phyloP scores from a whole-genome alignment of 345 rosid genomes.

The Syzygium aqueum region DNA sequence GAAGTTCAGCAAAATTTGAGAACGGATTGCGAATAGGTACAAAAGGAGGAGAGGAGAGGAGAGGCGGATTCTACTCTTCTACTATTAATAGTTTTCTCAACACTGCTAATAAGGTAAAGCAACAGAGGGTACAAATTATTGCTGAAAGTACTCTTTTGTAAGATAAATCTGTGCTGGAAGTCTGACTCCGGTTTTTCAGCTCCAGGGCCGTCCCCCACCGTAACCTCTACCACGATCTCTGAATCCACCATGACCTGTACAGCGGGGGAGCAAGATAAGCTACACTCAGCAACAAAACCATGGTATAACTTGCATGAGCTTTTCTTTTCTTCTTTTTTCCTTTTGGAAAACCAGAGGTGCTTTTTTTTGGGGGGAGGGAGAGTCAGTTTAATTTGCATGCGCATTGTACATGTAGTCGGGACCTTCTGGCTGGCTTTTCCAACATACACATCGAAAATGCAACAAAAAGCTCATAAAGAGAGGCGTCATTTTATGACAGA shows the following conservation, averaged over 20 bases:
- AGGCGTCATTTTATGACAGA: neutral
- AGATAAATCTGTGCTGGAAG: neutral
- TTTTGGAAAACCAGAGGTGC: neutral
- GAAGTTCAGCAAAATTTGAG: neutral
- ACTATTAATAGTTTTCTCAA: neutral
- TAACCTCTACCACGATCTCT: constrained; percentile 46
- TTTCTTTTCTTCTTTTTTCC: neutral
- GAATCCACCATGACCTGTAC: constrained; percentile 26
- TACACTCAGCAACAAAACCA: neutral
- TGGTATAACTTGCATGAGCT: neutral
- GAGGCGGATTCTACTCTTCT: neutral
- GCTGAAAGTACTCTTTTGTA: neutral
- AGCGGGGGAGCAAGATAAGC: neutral
- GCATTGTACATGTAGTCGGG: neutral
- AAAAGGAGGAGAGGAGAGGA: neutral
- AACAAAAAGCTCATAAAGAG: neutral
- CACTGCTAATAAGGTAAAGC: neutral
- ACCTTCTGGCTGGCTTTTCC: neutral
- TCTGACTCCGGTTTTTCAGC: constrained; percentile 1
- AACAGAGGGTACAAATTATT: neutral
- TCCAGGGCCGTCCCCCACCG: constrained; percentile 33
- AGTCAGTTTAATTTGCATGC: neutral
- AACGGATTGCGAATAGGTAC: neutral
- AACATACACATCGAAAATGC: neutral
- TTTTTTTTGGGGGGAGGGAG: neutral